Evolutionary conservation across 2,329 filamentous ascomycete species (phyloP), one percentile per base, ranked within the genome.

Genomic region (Cordyceps sp.): DNA sequence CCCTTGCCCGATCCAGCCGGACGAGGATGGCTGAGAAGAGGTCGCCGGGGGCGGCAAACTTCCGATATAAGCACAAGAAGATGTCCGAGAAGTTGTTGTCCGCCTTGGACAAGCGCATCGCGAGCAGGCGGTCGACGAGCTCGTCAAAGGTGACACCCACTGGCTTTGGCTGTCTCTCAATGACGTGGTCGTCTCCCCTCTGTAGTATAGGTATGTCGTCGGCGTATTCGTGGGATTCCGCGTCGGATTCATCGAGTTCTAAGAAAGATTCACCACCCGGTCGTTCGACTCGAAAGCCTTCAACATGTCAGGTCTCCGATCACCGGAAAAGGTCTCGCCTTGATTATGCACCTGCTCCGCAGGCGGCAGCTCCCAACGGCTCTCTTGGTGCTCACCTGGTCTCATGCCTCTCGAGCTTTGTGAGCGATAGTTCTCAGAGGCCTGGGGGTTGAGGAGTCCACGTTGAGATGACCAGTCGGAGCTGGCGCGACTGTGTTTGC

Each of bases 21-120:
- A 76, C 66, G 26, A 93, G 63, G 28, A 96, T 79, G 7, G 82
- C 75, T 26, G 75, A 69, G 32, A 96, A 73, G 5, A 98, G 65
- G 40, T 78, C 69, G 9, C 70, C 68, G 0, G 90, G 90, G 2
- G 86, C 73, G 4, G 84, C 80, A 49, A 98, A 96, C 52, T 90
- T 92, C 39, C 90, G 78, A 55, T 96, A 96, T 12, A 96, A 62
- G 40, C 88, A 93, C 20, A 96, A 64, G 46, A 96, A 96, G 14
- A 93, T 76, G 28, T 85, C 74, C 2, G 73, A 70, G 48, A 94
- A 98, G 52, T 93, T 93, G 36, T 71, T 68, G 48, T 96, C 90
- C n/a, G 77, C 69, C 47, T 83, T 85, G 19, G 82, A 85, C 59
- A 88, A 77, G 23, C 82, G 81, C 38, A 82, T 70, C 1, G 77